Evolutionary conservation across 208 protist genomes (phyloP), one percentile per base, ranked within the genome.

Genomic region (Leishmania arabica): DNA sequence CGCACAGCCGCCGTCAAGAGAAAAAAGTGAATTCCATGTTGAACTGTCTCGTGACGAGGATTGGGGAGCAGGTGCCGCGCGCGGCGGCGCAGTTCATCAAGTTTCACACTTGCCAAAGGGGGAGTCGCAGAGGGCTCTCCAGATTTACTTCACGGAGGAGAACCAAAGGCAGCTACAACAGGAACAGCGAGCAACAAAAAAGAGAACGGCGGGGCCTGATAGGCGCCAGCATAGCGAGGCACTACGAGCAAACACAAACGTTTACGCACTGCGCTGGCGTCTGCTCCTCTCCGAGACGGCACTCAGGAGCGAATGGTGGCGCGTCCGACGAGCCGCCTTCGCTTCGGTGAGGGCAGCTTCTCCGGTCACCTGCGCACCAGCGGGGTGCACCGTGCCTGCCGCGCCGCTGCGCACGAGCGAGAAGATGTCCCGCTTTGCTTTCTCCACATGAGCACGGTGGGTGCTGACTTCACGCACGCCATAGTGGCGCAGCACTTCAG

Each of bases 341-440:
- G 42, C 49, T 65, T 79, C 58, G 2, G 69, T 45, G 40, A 64
- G 40, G 79, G 76, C 66, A 47, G 56, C 34, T 40, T 84, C 75
- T 19, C 65, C 73, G 45, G 70, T 47, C 13, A 77, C 51, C 17
- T n/a, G 64, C 40, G 80, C 37, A 45, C 62, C 53, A 24, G 66
- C 9, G 45, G 3, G 1, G 70, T 40, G 31, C 11, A 42, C 13
- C 64, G 73, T 54, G 6, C 37, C 54, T n/a, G 40, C 40, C 5
- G 70, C 24, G 27, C 51, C 66, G 51, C 31, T 72, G 82, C 82
- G 70, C 5, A 86, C 34, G 9, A 86, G 73, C 2, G 80, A 71
- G 70, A 83, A 75, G 66, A 90, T 87, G 75, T 86, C 87, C 13
- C 72, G 60, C 58, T 90, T 85, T 21, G 84, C 87, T 37, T 75